phyloP scores from a whole-genome alignment of 1,139 yeast species.

The Diutina rugosa region DNA sequence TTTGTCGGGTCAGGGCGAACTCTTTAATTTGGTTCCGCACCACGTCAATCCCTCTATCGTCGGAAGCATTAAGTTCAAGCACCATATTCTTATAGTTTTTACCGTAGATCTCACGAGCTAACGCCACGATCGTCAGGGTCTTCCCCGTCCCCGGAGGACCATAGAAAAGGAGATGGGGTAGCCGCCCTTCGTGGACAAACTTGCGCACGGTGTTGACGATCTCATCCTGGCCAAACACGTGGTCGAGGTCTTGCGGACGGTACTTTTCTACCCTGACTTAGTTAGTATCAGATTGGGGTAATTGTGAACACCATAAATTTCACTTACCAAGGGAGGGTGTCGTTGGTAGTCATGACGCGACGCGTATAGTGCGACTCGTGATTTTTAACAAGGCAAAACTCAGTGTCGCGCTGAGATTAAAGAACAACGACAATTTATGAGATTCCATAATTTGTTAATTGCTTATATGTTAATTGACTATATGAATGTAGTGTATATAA shows the following conservation, averaged over 20 bases:
- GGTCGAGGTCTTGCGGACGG: conserved; percentile 73
- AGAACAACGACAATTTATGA: no score
- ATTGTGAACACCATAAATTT: not conserved
- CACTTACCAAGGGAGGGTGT: not conserved
- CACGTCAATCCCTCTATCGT: conserved; percentile 79
- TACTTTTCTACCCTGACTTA: conserved; percentile 85
- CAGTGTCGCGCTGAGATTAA: no score
- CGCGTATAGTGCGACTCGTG: not conserved
- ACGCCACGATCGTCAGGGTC: conserved; percentile 84
- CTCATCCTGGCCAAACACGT: conserved; percentile 84
- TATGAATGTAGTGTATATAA: no score
- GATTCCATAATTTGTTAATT: no score
- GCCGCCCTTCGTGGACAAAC: conserved; percentile 69
- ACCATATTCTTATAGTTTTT: conserved; percentile 78
- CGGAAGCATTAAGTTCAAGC: conserved; percentile 78
- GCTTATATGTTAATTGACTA: no score
- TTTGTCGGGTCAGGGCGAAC: conserved; percentile 85
- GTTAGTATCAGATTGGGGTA: not conserved
- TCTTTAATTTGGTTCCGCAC: conserved; percentile 76
- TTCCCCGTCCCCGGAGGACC: conserved; percentile 99
- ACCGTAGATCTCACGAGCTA: conserved; percentile 89
- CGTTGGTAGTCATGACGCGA: not conserved
- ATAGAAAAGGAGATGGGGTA: conserved; percentile 84
- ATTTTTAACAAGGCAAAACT: no score
- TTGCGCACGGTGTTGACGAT: conserved; percentile 72